Evolutionary conservation across 331 rosid genomes (phyloP).

Genomic region (Saraca asoca): DNA sequence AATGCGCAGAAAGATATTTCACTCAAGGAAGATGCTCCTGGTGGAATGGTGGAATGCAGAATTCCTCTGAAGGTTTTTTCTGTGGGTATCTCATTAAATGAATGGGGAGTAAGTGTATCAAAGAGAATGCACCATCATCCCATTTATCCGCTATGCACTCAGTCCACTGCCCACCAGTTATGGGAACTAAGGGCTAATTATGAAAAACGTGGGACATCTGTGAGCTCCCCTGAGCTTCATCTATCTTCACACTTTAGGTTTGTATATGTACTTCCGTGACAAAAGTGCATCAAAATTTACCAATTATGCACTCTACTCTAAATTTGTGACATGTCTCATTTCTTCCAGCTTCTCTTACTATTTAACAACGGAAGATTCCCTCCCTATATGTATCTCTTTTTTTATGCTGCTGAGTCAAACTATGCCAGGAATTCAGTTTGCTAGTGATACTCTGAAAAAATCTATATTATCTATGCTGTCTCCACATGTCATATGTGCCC

Average conservation of each 20-base stretch:
- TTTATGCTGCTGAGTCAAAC: too few relatives aligned
- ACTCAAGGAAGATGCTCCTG: conserved; percentile 81
- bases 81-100: conserved; percentile 88
- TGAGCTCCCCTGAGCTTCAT: conserved; percentile 95
- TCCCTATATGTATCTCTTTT: too few relatives aligned
- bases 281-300: conserved; percentile 26
- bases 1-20: conserved; percentile 62
- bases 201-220: conserved; percentile 84
- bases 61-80: conserved; percentile 85
- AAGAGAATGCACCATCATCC: conserved; percentile 55
- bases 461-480: too few relatives aligned
- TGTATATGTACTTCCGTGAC: conserved; percentile 26
- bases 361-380: too few relatives aligned
- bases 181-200: conserved; percentile 84
- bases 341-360: background rate
- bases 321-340: background rate
- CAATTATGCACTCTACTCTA: conserved; percentile 1
- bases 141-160: conserved; percentile 76
- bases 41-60: conserved; percentile 96
- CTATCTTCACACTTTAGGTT: conserved; percentile 89
- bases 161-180: conserved; percentile 69
- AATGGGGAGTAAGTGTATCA: conserved; percentile 39
- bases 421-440: too few relatives aligned
- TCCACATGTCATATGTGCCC: too few relatives aligned
- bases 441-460: too few relatives aligned